phyloP scores from a whole-genome alignment of 768 basidiomycete species.

The Kwoniella bestiolae region DNA sequence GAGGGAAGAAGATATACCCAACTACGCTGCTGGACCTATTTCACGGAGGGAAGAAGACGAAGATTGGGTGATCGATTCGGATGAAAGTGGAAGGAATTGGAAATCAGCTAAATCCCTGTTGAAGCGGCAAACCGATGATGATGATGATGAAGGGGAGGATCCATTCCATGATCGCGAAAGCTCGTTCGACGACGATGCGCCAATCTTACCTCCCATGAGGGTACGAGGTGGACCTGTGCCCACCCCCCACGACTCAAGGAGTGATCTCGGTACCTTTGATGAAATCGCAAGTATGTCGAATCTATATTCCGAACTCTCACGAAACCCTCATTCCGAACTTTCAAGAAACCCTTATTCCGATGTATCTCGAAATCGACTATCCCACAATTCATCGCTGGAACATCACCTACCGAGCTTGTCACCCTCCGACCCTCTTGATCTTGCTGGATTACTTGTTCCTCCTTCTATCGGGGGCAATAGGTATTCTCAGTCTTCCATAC shows the following conservation, averaged over 20 bases:
- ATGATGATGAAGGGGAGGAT: slow-evolving; percentile 7
- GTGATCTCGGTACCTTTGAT: slow-evolving; percentile 34
- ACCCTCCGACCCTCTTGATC: slow-evolving; percentile 63
- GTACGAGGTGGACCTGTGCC: slow-evolving; percentile 30
- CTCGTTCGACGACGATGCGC: slow-evolving; percentile 48
- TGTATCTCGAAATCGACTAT: slow-evolving; percentile 43
- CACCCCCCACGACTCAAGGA: slow-evolving; percentile 53
- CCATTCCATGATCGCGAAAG: slow-evolving; percentile 26
- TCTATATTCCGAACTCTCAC: slow-evolving; percentile 20
- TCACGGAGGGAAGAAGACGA: slow-evolving; percentile 33
- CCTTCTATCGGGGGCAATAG: slow-evolving; percentile 2
- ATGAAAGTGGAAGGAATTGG: slow-evolving; percentile 31
- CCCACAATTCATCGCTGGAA: slow-evolving; percentile 48
- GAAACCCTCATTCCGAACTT: slow-evolving; percentile 15
- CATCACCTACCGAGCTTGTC: slow-evolving; percentile 60
- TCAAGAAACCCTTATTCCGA: slow-evolving; percentile 8
- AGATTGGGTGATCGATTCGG: slow-evolving; percentile 26
- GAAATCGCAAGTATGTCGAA: slow-evolving; percentile 28
- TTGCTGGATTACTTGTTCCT: slow-evolving; percentile 60
- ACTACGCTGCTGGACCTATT: slow-evolving; percentile 2
- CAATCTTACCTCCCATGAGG: slow-evolving; percentile 47
- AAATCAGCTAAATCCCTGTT: slow-evolving; percentile 33
- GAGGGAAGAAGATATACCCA: slow-evolving; percentile 51
- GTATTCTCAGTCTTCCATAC: slow-evolving; percentile 19
- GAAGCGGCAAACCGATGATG: slow-evolving; percentile 8